Percentiles rank a stretch among this genome's conserved stretches.
phyloP scores from a whole-genome alignment of 345 rosid genomes.

The Eucalyptus microcorys region DNA sequence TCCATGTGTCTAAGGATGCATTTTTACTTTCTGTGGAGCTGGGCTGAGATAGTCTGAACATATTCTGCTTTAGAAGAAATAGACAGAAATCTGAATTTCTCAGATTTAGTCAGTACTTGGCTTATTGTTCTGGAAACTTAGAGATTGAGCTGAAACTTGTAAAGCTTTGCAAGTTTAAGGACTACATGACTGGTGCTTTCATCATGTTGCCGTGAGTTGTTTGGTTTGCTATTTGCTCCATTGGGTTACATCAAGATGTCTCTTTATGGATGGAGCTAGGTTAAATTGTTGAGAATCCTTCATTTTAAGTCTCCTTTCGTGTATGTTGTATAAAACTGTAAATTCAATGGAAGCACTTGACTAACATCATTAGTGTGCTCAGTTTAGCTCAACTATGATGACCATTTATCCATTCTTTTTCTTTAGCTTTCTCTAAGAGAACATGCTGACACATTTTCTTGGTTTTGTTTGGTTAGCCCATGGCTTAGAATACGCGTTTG shows the following conservation, averaged over 20 bases:
- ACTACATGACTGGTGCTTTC: not conserved
- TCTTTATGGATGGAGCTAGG: not conserved
- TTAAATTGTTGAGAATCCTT: not conserved
- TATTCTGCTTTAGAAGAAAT: not conserved
- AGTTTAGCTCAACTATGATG: not conserved
- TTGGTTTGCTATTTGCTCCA: not conserved
- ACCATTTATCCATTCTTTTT: not conserved
- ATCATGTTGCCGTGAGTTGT: not conserved
- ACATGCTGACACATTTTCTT: not conserved
- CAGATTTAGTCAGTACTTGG: not conserved
- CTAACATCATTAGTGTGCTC: not conserved
- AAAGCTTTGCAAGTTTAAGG: not conserved
- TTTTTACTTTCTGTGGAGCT: not conserved
- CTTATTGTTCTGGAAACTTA: not conserved
- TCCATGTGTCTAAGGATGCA: not conserved
- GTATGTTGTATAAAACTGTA: not conserved
- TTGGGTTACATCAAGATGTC: not conserved
- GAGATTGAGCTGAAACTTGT: not conserved
- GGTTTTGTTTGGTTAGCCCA: slow-evolving; percentile 31
- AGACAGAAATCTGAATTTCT: not conserved
- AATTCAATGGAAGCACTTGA: not conserved
- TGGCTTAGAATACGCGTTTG: slow-evolving; percentile 78
- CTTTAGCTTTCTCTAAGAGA: not conserved
- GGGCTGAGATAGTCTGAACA: not conserved
- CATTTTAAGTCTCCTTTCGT: not conserved